Conservation (phyloP, 495 filamentous ascomycete genomes). For the Glonium stellatum region DNA sequence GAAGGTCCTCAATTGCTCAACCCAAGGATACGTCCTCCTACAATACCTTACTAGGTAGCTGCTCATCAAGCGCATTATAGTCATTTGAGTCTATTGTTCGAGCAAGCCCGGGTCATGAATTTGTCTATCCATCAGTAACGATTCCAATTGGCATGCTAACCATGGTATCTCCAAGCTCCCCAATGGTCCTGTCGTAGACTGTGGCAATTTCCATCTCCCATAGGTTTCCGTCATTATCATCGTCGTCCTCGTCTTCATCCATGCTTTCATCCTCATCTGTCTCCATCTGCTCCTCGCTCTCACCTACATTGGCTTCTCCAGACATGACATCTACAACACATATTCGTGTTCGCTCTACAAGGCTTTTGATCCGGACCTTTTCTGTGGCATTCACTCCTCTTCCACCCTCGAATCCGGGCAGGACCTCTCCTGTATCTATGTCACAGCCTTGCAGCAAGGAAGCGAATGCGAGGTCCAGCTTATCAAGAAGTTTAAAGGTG, state of each 20-base stretch:
- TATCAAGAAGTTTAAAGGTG: conserved; percentile 62
- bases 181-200: conserved; percentile 73
- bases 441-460: conserved; percentile 62
- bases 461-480: conserved; percentile 71
- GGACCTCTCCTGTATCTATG: conserved; percentile 51
- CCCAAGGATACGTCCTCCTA: no score
- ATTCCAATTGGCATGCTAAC: conserved; percentile 38
- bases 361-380: conserved; percentile 72
- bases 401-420: conserved; percentile 57
- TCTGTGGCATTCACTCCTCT: conserved; percentile 52
- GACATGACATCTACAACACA: conserved; percentile 58
- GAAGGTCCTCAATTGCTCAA: no score
- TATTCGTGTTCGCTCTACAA: conserved; percentile 64
- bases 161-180: conserved; percentile 58
- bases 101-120: not conserved
- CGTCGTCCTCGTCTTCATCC: conserved; percentile 33
- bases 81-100: no score
- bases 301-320: conserved; percentile 28
- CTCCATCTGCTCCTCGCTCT: conserved; percentile 27
- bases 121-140: conserved; percentile 28
- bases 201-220: conserved; percentile 63
- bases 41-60: no score
- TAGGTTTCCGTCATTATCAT: conserved; percentile 36
- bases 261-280: conserved; percentile 34
- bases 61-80: no score